Evolutionary conservation across 495 filamentous ascomycete genomes (phyloP), one percentile per base, ranked within the genome.

Genomic region (Rhizodiscina lignyota): DNA sequence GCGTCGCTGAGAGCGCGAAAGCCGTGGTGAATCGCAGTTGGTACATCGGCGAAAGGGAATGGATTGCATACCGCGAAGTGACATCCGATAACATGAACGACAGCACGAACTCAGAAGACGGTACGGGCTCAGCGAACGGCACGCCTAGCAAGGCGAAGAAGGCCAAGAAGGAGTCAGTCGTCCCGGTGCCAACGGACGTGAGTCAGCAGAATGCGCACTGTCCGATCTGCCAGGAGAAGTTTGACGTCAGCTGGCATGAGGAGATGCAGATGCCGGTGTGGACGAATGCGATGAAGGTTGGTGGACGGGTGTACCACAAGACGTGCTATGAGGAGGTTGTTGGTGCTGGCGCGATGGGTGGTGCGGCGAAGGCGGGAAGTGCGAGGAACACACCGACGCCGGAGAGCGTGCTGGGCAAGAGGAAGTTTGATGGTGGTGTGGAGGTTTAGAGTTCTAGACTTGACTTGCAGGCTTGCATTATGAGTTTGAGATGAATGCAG

Each of bases 261-360:
- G 82, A 89, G 40, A 79, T 74, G 15, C 83, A 94, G 53, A 84
- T 96, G 41, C 94, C 84, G 66, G 92, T 97, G 21, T 97, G 91
- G 83, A 81, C 79, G 61, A 87, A 97, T 55, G 79, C 89, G 0
- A 61, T 80, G 32, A 70, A 74, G 46, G 67, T 87, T 24, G 79
- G 76, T n/a, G 68, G 61, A 34, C 10, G 20, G 33, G 74, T 91
- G 12, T 94, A 81, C 38, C 89, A 97, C 57, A 84, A 80, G 16
- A 89, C 70, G 37, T 96, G 91, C 44, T 79, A 87, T 51, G 68
- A 68, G 26, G 87, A 96, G 59, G 80, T 84, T 5, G 79, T 66
- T 40, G 80, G 73, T 52, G 77, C 80, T 41, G 55, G 62, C 1
- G 37, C 39, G 79, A 73, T 52, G 77, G 30, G 27, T 21, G 40